These are phyloP conservation scores for Phylloporus rhodoxanthus DNA, from an alignment of 768 basidiomycete species.

Conservation along the genomic window DNA sequence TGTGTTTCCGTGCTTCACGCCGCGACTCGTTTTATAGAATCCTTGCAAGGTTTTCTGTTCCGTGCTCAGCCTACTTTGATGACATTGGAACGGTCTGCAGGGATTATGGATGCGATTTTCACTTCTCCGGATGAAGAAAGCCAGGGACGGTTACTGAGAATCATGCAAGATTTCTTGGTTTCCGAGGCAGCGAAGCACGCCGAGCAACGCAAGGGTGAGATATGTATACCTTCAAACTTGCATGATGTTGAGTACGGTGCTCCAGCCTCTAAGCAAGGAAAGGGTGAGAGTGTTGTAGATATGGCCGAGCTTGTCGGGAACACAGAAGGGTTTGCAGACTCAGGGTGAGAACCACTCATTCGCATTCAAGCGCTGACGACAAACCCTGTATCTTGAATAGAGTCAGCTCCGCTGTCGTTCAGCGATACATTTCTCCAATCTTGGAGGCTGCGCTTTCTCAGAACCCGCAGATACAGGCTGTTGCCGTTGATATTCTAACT, in stretches of 20 bases:
- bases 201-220: conserved; percentile 60
- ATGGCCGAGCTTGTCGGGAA: conserved; percentile 95
- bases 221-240: neutral
- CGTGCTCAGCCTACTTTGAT: conserved; percentile 89
- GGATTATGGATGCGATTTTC: conserved; percentile 89
- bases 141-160: conserved; percentile 69
- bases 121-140: conserved; percentile 64
- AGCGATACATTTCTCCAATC: conserved; percentile 83
- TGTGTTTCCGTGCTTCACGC: conserved; percentile 28
- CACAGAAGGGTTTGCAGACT: conserved; percentile 93
- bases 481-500: conserved; percentile 84
- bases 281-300: conserved; percentile 49
- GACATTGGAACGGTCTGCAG: conserved; percentile 70
- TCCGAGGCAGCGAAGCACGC: conserved; percentile 78
- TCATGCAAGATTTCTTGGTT: conserved; percentile 87
- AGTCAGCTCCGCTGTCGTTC: conserved; percentile 90
- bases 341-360: conserved; percentile 59
- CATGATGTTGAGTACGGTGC: neutral
- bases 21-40: neutral
- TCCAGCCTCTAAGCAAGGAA: conserved; percentile 19
- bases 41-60: conserved; percentile 72
- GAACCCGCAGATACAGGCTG: conserved; percentile 63
- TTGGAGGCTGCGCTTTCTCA: conserved; percentile 74
- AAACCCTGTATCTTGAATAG: conserved; percentile 37
- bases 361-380: neutral